Conservation (phyloP, 192 early-diverging fungal species). For the Cetraspora pellucida region DNA sequence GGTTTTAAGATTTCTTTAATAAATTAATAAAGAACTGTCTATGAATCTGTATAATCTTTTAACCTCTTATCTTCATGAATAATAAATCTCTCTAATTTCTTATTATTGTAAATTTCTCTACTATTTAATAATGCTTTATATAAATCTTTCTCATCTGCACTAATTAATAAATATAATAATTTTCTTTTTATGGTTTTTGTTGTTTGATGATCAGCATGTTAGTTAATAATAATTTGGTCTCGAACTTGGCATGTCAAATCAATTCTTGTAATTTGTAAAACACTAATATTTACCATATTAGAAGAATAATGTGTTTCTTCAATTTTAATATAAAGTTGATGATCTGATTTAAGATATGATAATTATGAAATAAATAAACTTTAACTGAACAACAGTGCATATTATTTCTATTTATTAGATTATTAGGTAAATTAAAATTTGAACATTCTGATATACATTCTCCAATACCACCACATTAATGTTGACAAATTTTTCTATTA, state of each 20-base stretch:
- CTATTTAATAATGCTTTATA: background rate
- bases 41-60: no score
- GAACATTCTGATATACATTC: background rate
- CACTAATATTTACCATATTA: background rate
- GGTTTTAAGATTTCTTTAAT: no score
- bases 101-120: slow-evolving; percentile 7
- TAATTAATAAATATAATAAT: background rate
- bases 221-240: slow-evolving; percentile 3
- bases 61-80: background rate
- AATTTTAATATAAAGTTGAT: background rate
- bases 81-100: background rate
- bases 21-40: no score
- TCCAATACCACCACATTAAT: slow-evolving; percentile 13
- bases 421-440: slow-evolving; percentile 15
- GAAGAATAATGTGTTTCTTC: background rate
- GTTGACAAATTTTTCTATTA: background rate
- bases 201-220: background rate
- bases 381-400: slow-evolving; percentile 2
- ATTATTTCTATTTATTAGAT: slow-evolving; percentile 1
- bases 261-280: background rate
- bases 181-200: background rate
- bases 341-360: background rate
- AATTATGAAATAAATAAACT: background rate
- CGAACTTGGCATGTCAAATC: background rate
- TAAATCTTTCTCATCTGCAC: background rate